These are phyloP conservation scores for Pseudocercospora pini-densiflorae DNA, from an alignment of 2,329 filamentous ascomycete genomes.

Conservation along the genomic window DNA sequence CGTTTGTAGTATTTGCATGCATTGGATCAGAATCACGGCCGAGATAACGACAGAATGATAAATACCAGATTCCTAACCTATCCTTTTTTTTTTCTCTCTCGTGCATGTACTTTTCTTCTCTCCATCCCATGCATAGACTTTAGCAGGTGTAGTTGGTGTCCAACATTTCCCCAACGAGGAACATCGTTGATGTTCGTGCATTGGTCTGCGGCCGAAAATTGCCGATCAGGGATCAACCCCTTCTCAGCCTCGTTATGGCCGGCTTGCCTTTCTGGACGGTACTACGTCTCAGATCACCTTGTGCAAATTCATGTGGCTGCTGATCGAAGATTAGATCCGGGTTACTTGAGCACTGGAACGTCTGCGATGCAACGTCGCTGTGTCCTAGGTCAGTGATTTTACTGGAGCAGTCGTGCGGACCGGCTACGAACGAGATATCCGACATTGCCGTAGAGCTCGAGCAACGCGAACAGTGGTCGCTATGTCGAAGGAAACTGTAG, in stretches of 20 bases:
- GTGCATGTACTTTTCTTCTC: background rate
- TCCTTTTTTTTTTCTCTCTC: background rate
- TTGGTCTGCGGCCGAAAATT: background rate
- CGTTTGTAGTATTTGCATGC: background rate
- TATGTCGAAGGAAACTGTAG: no score
- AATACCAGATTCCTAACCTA: background rate
- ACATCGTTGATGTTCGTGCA: slow-evolving; percentile 1
- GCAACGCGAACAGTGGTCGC: no score
- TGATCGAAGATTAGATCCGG: no score
- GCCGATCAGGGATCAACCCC: background rate
- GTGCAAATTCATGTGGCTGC: no score
- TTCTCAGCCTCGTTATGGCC: background rate
- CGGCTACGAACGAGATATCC: no score
- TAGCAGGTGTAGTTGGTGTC: background rate
- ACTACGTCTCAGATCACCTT: background rate
- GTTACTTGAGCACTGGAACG: no score
- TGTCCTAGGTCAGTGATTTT: no score
- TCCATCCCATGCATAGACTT: background rate
- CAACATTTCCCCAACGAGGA: background rate
- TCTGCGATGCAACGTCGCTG: no score
- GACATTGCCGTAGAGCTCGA: no score
- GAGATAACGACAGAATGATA: slow-evolving; percentile 3
- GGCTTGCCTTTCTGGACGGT: background rate
- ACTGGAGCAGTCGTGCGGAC: no score
- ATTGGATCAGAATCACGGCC: slow-evolving; percentile 1